Base-by-base conservation (phyloP, 164 flowering plant species). In the Nelumbo lutea region DNA sequence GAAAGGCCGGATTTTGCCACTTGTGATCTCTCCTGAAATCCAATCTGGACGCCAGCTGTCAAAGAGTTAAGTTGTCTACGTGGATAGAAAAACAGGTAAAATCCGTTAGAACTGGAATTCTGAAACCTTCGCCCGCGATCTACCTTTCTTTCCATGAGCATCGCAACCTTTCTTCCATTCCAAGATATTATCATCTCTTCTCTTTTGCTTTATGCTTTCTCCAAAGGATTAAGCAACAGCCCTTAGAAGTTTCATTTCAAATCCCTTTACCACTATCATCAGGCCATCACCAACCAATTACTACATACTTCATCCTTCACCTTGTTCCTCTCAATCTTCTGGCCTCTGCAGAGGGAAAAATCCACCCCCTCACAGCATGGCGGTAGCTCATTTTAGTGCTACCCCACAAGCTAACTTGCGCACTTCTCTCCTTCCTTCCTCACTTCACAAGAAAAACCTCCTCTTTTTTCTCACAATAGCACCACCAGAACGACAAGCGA, bases 381-480 rank as follows among this genome's bases (percentile, higher is more conserved):
- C 39, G 59, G 59, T 39, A 15, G 27, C 27, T 27, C 76, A 53
- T 39, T 52, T 76, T 65, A 51, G 71, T 46, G 38, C 65, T 6
- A 47, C 11, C 43, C 27, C 74, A 66, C 27, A 27, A 27, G 57
- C 73, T 42, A 61, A 62, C 72, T 10, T 77, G 58, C 76, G 72
- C 80, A 56, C 80, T 46, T 44, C 70, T 61, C 58, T 41, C 67
- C 15, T 45, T 14, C 66, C 60, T 40, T 45, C 46, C 3, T 43
- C 65, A 41, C 65, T 40, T 42, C 65, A 11, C 45, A 4, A 52
- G 10, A 45, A 61, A 42, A 52, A 38, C 57, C 61, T 68, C 48
- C 38, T 52, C 45, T 42, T 60, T 65, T 50, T 58, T 65, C 43
- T 70, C 38, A 27, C 53, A 38, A 2, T 52, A 53, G 10, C 52